Conservation (phyloP, 2,329 filamentous ascomycete species). For the Decorospora gaudefroyi region DNA sequence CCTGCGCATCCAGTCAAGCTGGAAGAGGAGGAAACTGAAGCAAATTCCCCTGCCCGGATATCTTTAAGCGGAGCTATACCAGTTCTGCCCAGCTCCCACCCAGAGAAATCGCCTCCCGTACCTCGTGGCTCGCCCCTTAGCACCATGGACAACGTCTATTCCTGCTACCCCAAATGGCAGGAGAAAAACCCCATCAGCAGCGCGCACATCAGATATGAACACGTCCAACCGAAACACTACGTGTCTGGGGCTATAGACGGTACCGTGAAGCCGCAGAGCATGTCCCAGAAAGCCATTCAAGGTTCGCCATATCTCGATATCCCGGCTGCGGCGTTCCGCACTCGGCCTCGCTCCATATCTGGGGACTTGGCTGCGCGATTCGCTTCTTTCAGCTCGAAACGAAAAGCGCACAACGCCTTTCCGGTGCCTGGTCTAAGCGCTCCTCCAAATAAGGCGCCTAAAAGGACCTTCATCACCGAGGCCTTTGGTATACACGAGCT, state of each 20-base stretch:
- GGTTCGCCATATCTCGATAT: conserved; percentile 1
- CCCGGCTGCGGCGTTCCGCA: not conserved
- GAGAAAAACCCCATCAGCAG: not conserved
- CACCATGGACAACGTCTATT: not conserved
- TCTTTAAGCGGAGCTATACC: not conserved
- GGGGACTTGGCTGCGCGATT: conserved; percentile 1
- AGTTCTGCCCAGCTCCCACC: too few relatives aligned
- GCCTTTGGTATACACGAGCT: not conserved
- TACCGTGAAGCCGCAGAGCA: not conserved
- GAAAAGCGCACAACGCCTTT: not conserved
- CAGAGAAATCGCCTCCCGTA: not conserved
- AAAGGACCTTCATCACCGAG: not conserved
- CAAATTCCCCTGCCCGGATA: too few relatives aligned
- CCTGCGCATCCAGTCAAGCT: not conserved
- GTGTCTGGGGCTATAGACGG: not conserved
- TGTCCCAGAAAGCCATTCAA: not conserved
- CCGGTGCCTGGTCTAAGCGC: not conserved
- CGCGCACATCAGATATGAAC: not conserved
- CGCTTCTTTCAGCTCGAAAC: not conserved
- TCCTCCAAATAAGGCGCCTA: not conserved
- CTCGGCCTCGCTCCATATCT: not conserved
- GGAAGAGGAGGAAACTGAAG: not conserved
- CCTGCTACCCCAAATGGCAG: not conserved
- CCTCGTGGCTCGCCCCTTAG: not conserved
- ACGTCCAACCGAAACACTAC: not conserved